Conservation (phyloP, 768 basidiomycete species). For the Collybiopsis confluens region DNA sequence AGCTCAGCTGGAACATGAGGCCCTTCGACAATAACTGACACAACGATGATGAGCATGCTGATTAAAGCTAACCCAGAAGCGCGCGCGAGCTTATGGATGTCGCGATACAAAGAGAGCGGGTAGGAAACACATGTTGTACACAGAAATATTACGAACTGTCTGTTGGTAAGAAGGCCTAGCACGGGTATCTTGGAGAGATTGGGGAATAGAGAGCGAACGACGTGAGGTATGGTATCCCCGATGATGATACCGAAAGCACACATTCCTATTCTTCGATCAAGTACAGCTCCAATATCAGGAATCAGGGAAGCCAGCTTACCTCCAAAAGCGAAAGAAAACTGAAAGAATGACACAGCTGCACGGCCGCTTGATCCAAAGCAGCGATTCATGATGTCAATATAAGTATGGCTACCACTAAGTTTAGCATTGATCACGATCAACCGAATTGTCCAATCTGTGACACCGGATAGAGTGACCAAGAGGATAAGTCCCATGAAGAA, state of each 20-base stretch:
- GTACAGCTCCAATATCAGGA: background rate
- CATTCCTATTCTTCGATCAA: constrained; percentile 61
- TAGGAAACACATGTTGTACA: constrained; percentile 89
- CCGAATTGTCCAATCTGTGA: constrained; percentile 98
- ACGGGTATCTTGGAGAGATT: constrained; percentile 61
- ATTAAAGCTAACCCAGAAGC: constrained; percentile 88
- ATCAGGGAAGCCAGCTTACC: constrained; percentile 42
- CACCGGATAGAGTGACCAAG: constrained; percentile 68
- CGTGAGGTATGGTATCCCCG: constrained; percentile 95
- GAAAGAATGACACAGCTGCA: constrained; percentile 93
- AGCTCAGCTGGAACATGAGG: constrained; percentile 68
- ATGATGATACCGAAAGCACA: constrained; percentile 98
- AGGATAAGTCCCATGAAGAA: constrained; percentile 86
- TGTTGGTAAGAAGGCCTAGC: constrained; percentile 73
- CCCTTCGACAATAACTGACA: constrained; percentile 78
- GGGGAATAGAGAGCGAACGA: constrained; percentile 85
- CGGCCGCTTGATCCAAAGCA: constrained; percentile 92
- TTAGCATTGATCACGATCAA: constrained; percentile 96
- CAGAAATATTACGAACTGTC: constrained; percentile 84
- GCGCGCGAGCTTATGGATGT: constrained; percentile 94
- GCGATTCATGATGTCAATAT: constrained; percentile 91
- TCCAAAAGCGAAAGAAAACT: constrained; percentile 96
- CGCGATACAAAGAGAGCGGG: constrained; percentile 91
- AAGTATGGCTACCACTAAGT: constrained; percentile 86
- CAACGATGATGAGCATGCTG: constrained; percentile 93